Conservation (phyloP, 331 rosid species). For the Cydonia oblonga region DNA sequence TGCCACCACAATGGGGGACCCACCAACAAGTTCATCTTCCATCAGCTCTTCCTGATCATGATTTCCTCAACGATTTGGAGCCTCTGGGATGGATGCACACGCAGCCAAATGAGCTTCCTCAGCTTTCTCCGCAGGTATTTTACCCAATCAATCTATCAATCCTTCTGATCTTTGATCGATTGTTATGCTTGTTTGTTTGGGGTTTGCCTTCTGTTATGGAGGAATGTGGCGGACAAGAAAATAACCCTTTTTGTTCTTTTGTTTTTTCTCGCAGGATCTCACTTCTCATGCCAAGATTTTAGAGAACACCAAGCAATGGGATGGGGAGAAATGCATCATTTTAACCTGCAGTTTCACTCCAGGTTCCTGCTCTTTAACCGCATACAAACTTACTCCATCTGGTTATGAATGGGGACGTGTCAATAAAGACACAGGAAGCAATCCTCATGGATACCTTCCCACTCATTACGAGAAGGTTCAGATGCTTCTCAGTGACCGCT, state of each 20-base stretch:
- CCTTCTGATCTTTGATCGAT: background rate
- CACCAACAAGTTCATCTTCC: slow-evolving; percentile 98
- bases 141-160: background rate
- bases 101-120: slow-evolving; percentile 98
- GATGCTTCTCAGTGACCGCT: slow-evolving; percentile 94
- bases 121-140: slow-evolving; percentile 88
- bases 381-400: slow-evolving; percentile 85
- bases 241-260: background rate
- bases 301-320: slow-evolving; percentile 97
- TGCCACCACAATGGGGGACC: slow-evolving; percentile 98
- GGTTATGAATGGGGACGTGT: slow-evolving; percentile 97
- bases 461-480: slow-evolving; percentile 97
- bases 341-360: slow-evolving; percentile 98
- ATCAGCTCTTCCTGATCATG: slow-evolving; percentile 89
- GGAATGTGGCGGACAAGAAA: background rate
- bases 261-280: slow-evolving; percentile 80
- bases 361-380: slow-evolving; percentile 91
- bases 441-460: slow-evolving; percentile 96
- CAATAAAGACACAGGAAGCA: slow-evolving; percentile 91
- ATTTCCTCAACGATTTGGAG: slow-evolving; percentile 88
- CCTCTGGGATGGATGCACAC: slow-evolving; percentile 99
- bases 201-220: background rate
- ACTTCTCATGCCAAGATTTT: slow-evolving; percentile 80
- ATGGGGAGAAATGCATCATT: slow-evolving; percentile 83
- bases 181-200: background rate